These are phyloP conservation scores for Knufia fluminis DNA, from an alignment of 2,329 filamentous ascomycete genomes.

Conservation along the genomic window DNA sequence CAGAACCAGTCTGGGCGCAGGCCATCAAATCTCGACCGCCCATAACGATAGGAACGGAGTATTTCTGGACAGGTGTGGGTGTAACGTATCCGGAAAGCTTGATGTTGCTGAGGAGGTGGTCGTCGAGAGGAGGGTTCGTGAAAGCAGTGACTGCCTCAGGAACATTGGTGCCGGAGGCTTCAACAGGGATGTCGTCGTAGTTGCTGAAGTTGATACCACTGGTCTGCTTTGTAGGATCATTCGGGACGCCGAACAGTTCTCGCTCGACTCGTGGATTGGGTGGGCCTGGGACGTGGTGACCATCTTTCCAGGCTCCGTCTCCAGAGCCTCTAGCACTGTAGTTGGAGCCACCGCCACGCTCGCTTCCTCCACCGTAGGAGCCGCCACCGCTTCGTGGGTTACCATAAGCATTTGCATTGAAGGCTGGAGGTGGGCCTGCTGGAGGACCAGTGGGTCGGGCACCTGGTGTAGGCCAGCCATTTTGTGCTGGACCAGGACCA, in stretches of 20 bases:
- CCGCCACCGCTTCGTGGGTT: conserved; percentile 38
- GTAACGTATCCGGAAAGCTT: conserved; percentile 88
- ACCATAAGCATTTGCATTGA: conserved; percentile 55
- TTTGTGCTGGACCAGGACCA: conserved; percentile 29
- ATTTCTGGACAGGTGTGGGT: conserved; percentile 96
- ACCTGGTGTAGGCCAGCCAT: conserved; percentile 25
- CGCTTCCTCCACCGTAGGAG: conserved; percentile 40
- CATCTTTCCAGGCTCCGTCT: conserved; percentile 92
- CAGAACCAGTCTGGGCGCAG: conserved; percentile 98
- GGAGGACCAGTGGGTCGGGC: conserved; percentile 14
- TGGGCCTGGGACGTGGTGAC: conserved; percentile 89
- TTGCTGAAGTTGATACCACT: conserved; percentile 99
- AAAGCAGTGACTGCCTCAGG: conserved; percentile 86
- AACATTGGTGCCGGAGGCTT: conserved; percentile 87
- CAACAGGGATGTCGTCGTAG: conserved; percentile 98
- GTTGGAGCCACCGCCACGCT: conserved; percentile 41
- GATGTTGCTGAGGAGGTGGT: conserved; percentile 89
- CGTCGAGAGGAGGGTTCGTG: conserved; percentile 88
- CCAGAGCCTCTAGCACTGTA: conserved; percentile 68
- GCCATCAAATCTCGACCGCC: conserved; percentile 97
- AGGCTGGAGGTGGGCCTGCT: conserved; percentile 33
- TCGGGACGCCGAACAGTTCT: conserved; percentile 82
- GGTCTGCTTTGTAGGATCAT: conserved; percentile 90
- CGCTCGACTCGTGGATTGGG: conserved; percentile 83
- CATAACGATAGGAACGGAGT: conserved; percentile 99